phyloP scores from a whole-genome alignment of 108 stramenopile species.

The Pelagomonas calceolata region DNA sequence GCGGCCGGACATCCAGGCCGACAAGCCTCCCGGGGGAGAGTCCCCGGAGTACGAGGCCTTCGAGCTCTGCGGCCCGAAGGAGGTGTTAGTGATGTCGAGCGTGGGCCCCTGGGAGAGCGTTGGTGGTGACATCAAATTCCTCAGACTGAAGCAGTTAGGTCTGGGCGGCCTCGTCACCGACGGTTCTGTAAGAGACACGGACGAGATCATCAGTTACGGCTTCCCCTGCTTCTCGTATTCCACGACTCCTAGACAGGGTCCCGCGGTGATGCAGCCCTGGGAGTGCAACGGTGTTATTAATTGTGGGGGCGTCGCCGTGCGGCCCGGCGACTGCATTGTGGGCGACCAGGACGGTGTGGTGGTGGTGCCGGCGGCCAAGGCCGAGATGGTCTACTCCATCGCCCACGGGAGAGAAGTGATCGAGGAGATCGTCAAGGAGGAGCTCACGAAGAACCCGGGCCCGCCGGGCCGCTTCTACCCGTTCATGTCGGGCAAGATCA shows the following conservation, averaged over 20 bases:
- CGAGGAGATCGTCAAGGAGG: conserved; percentile 80
- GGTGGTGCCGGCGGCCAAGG: conserved; percentile 72
- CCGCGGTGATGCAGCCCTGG: conserved; percentile 54
- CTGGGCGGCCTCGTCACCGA: conserved; percentile 77
- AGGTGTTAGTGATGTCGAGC: conserved; percentile 66
- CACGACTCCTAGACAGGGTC: conserved; percentile 45
- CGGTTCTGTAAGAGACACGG: conserved; percentile 73
- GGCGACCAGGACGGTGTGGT: conserved; percentile 85
- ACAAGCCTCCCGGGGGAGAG: conserved; percentile 68
- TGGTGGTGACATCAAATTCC: conserved; percentile 79
- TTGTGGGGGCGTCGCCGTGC: conserved; percentile 54
- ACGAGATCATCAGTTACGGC: conserved; percentile 76
- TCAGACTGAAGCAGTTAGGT: conserved; percentile 57
- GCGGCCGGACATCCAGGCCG: conserved; percentile 67
- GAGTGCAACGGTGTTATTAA: conserved; percentile 67
- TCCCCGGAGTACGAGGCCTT: conserved; percentile 81
- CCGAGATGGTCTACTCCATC: conserved; percentile 69
- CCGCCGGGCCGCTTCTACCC: conserved; percentile 80
- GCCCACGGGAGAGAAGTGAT: conserved; percentile 75
- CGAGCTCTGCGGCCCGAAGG: conserved; percentile 77
- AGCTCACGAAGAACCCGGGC: conserved; percentile 70
- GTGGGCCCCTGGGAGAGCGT: conserved; percentile 70
- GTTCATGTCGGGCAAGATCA: conserved; percentile 80
- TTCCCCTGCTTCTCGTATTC: conserved; percentile 59
- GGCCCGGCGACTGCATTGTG: conserved; percentile 76